Percentiles rank a stretch among this genome's conserved stretches.
Conservation (phyloP, 116 monocot species). For the Thalassia testudinum region DNA sequence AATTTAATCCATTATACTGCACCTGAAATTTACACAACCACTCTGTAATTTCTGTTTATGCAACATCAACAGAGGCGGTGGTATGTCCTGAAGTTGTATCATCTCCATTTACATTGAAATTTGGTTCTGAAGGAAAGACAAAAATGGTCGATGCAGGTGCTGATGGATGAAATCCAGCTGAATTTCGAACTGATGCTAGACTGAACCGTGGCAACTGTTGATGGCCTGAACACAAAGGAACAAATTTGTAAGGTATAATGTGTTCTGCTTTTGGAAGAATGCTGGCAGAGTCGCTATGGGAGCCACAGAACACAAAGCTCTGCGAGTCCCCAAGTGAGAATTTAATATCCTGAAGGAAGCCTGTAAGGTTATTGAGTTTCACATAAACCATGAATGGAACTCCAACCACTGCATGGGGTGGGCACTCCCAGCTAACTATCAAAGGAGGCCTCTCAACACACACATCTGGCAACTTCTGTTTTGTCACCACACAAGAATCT, state of each 20-base stretch:
- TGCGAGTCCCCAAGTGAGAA: conserved; percentile 73
- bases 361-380: conserved; percentile 50
- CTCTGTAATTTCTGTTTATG: too few relatives aligned
- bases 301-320: conserved; percentile 77
- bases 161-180: conserved; percentile 51
- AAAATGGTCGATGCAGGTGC: conserved; percentile 47
- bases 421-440: conserved; percentile 56
- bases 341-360: conserved; percentile 85
- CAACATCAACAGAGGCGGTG: too few relatives aligned
- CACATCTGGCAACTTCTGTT: conserved; percentile 52
- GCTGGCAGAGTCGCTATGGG: conserved; percentile 39
- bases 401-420: conserved; percentile 75
- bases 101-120: conserved; percentile 7
- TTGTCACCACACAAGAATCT: conserved; percentile 17
- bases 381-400: conserved; percentile 54
- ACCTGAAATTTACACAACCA: too few relatives aligned
- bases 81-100: too few relatives aligned
- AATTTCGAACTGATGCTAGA: conserved; percentile 61
- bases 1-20: too few relatives aligned
- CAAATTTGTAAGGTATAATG: conserved; percentile 53
- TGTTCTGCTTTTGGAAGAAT: conserved; percentile 74
- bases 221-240: conserved; percentile 56
- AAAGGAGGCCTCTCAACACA: conserved; percentile 60
- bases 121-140: conserved; percentile 68
- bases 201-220: conserved; percentile 58